These are phyloP conservation scores for Penicillium mononematosum DNA, from an alignment of 495 filamentous ascomycete species.

Conservation along the genomic window DNA sequence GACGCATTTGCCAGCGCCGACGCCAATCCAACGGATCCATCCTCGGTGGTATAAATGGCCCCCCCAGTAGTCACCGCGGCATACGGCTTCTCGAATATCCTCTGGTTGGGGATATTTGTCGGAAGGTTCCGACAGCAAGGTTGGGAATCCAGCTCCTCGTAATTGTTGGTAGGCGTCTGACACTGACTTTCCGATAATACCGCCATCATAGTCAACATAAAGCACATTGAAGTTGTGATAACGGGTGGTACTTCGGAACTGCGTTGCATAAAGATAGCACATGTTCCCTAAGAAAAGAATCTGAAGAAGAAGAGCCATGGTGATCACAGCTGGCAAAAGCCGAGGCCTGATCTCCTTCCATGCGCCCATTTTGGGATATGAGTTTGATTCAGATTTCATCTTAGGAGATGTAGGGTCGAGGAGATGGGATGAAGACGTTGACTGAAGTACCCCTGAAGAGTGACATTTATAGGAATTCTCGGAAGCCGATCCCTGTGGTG, in stretches of 20 bases:
- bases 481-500: neutral
- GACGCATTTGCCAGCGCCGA: constrained; percentile 10
- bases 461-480: neutral
- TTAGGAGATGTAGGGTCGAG: neutral
- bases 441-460: neutral
- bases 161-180: constrained; percentile 35
- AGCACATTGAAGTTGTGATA: constrained; percentile 29
- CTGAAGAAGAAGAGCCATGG: constrained; percentile 1
- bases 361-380: neutral
- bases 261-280: constrained; percentile 11
- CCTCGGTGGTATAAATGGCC: constrained; percentile 31
- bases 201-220: constrained; percentile 48
- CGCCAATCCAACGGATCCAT: constrained; percentile 22
- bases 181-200: constrained; percentile 38
- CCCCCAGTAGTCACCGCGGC: constrained; percentile 41
- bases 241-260: constrained; percentile 2
- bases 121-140: constrained; percentile 23
- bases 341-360: neutral
- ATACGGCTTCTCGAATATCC: constrained; percentile 34
- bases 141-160: constrained; percentile 31
- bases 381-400: neutral
- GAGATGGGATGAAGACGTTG: neutral
- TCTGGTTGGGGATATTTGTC: constrained; percentile 18
- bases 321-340: neutral
- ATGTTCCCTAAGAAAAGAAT: constrained; percentile 6